Percentiles rank a stretch among this genome's conserved stretches.
phyloP scores from a whole-genome alignment of 2,329 filamentous ascomycete species.

The Didymella segeticola region DNA sequence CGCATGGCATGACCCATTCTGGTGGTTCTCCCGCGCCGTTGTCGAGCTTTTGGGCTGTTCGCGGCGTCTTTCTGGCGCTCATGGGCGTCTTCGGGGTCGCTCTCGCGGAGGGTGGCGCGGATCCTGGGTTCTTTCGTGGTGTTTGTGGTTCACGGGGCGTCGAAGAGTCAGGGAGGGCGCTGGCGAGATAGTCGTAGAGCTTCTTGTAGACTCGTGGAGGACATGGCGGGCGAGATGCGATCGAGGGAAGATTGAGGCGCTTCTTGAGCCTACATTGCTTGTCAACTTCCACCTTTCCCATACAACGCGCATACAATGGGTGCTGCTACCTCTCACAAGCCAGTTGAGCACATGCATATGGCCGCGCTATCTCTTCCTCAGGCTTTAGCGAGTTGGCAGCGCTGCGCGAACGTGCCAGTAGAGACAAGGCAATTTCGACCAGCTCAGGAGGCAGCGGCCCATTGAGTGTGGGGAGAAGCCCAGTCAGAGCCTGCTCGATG shows the following conservation, averaged over 20 bases:
- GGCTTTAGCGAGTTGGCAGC: slow-evolving; percentile 56
- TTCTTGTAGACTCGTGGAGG: slow-evolving; percentile 72
- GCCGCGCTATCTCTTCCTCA: slow-evolving; percentile 47
- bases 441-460: slow-evolving; percentile 43
- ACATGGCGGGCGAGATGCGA: slow-evolving; percentile 45
- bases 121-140: slow-evolving; percentile 38
- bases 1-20: slow-evolving; percentile 72
- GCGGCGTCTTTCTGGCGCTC: slow-evolving; percentile 31
- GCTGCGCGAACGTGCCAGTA: slow-evolving; percentile 46
- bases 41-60: slow-evolving; percentile 23
- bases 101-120: slow-evolving; percentile 28
- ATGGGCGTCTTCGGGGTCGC: slow-evolving; percentile 38
- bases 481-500: slow-evolving; percentile 46
- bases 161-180: slow-evolving; percentile 63
- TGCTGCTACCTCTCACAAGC: slow-evolving; percentile 77
- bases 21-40: slow-evolving; percentile 30
- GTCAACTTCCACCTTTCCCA: slow-evolving; percentile 43
- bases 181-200: slow-evolving; percentile 80
- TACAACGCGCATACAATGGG: neutral
- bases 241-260: slow-evolving; percentile 44
- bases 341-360: slow-evolving; percentile 56
- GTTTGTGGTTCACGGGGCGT: slow-evolving; percentile 36
- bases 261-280: slow-evolving; percentile 67
- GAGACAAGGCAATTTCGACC: slow-evolving; percentile 41
- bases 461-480: slow-evolving; percentile 51